Evolutionary conservation across 306 rosid species (phyloP), one percentile per base, ranked within the genome.

Genomic region (Lotus japonicus): DNA sequence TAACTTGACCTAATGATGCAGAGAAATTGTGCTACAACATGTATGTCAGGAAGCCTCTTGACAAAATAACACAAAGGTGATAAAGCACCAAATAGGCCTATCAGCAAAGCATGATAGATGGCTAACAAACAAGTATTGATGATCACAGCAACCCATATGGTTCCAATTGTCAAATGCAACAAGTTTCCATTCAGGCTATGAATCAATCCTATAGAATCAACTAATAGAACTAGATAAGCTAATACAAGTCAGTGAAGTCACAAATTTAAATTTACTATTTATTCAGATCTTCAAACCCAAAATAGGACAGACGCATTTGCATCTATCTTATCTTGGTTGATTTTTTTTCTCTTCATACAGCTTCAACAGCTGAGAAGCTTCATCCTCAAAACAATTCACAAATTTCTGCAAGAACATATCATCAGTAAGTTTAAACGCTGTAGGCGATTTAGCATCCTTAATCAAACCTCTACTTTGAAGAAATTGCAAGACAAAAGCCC

Each of bases 401-500:
- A 16, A 77, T 13, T 19, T 74, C 53, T 60, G 7, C 66, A 69
- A 14, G 58, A 80, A 80, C 9, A 1, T 0, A 4, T 23, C 39
- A 26, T 83, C 85, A 0, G 51, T 0, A 9, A 7, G 1, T 4
- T 2, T 6, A 28, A 73, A 55, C 0, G 65, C 5, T 0, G 11
- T 1, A 18, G 4, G 5, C 39, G 31, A 38, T 77, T 42, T 66
- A 42, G 13, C 31, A 26, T 46, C 15, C 57, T 71, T 73, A 17
- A 63, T 19, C 73, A 80, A 79, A 9, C 80, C 84, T 28, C 56
- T 70, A 10, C 66, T 53, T 5, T 31, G 66, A 62, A 83, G 77
- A 59, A 53, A 54, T 16, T n/a, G 68, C 50, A 83, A 12, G 23
- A 83, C 84, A n/a, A 36, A 53, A 65, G 71, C 64, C 62, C 87